Conservation (phyloP, 2,329 filamentous ascomycete species). For the Xylaria sp. region DNA sequence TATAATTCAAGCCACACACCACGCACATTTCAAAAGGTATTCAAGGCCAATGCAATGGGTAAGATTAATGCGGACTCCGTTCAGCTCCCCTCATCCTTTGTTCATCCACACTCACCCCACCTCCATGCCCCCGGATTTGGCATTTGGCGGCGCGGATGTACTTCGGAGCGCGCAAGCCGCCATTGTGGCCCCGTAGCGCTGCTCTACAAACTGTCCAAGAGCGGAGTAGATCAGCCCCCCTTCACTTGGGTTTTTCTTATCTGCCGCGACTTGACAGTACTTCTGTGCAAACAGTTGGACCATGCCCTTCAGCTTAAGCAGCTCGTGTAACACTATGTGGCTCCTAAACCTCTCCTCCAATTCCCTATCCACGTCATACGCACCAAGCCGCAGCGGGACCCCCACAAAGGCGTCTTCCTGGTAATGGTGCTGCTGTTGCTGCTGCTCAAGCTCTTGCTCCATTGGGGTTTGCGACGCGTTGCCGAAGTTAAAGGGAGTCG, state of each 20-base stretch:
- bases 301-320: constrained; percentile 7
- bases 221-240: constrained; percentile 12
- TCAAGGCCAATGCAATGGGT: neutral
- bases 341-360: constrained; percentile 7
- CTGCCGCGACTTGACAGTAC: neutral
- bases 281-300: constrained; percentile 10
- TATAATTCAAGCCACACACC: neutral
- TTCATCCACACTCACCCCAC: neutral
- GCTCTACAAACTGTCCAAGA: neutral
- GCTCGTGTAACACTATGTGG: constrained; percentile 9
- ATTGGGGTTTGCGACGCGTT: neutral
- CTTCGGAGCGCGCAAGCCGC: constrained; percentile 11
- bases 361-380: constrained; percentile 13
- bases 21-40: neutral
- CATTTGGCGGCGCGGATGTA: neutral
- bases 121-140: constrained; percentile 2
- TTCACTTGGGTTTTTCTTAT: constrained; percentile 2
- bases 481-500: constrained; percentile 12
- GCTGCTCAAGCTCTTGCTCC: constrained; percentile 8
- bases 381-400: constrained; percentile 18
- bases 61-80: neutral
- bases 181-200: neutral
- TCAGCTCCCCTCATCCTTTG: neutral
- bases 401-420: constrained; percentile 13
- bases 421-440: neutral